Base-by-base conservation (phyloP, 257 asterid genomes). In the Ehretia macrophylla region DNA sequence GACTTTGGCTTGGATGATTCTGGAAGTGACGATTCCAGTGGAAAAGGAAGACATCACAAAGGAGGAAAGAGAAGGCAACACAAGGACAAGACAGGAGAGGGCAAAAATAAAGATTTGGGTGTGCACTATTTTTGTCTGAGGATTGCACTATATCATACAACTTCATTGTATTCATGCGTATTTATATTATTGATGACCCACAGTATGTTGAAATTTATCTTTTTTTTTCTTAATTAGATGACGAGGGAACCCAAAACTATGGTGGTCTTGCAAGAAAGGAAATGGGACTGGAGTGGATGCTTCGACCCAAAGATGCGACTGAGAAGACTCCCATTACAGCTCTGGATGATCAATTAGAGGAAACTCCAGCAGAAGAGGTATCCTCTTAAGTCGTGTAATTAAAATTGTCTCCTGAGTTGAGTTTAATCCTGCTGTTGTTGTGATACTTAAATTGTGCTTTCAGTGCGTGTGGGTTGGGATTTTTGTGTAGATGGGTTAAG, bases 281-380 rank as follows among this genome's bases (percentile, higher is more conserved):
- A 76, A 80, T 79, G 83, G 99, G 99, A 48, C 72, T 93, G 78
- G 99, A 87, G n/a, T 93, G 97, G 96, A 93, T 93, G 97, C 85
- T 89, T 65, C 83, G 83, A 56, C 91, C 97, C 3, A 79, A 81
- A 58, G 87, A 83, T 37, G 56, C 47, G 32, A 42, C 42, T 13
- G 83, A 79, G 64, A 72, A 72, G 66, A 67, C 67, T 68, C 59
- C 72, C n/a, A n/a, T n/a, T 17, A 56, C 57, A 32, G 65, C 75
- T 56, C 46, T 67, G 65, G 75, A 72, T 62, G 59, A 62, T 57
- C 74, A 73, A 68, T 66, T 68, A 13, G 83, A 72, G 73, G 85
- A 83, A 73, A 72, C 76, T 78, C 75, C 71, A 18, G 68, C 62
- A 32, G 78, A 86, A 77, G 88, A 78, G 91, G 99, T 92, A 75